Conservation (phyloP, 495 filamentous ascomycete genomes). For the Schizothecium vesticola region DNA sequence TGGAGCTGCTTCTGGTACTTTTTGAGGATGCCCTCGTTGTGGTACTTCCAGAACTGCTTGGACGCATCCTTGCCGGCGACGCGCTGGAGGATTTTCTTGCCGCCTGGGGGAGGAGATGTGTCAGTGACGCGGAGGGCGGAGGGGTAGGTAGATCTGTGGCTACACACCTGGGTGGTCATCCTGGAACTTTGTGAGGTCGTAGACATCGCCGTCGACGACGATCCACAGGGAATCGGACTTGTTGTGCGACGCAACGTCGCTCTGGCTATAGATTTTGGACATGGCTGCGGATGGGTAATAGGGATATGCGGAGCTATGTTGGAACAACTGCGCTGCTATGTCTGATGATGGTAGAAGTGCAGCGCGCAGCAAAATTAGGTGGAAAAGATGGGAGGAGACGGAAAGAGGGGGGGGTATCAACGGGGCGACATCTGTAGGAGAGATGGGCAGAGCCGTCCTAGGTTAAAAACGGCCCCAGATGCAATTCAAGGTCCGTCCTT, state of each 20-base stretch:
- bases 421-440: not conserved
- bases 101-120: too few species aligned
- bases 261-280: slow-evolving; percentile 78
- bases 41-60: slow-evolving; percentile 99
- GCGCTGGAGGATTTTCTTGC: slow-evolving; percentile 94
- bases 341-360: not conserved
- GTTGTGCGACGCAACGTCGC: slow-evolving; percentile 86
- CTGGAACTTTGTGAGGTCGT: slow-evolving; percentile 91
- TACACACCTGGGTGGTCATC: slow-evolving; percentile 94
- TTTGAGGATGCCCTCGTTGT: slow-evolving; percentile 89
- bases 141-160: too few species aligned
- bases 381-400: not conserved
- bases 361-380: not conserved
- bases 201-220: slow-evolving; percentile 91
- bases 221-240: slow-evolving; percentile 83
- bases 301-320: not conserved
- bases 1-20: slow-evolving; percentile 87
- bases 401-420: not conserved
- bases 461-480: slow-evolving; percentile 12
- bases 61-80: slow-evolving; percentile 96
- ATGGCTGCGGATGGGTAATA: slow-evolving; percentile 47
- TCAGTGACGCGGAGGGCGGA: too few species aligned
- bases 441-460: not conserved
- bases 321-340: not conserved
- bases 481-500: not conserved